Percentiles rank a stretch among this genome's conserved stretches.
Evolutionary conservation across 2,329 filamentous ascomycete species (phyloP).

Genomic region (Parasarocladium wereldwijsianum): DNA sequence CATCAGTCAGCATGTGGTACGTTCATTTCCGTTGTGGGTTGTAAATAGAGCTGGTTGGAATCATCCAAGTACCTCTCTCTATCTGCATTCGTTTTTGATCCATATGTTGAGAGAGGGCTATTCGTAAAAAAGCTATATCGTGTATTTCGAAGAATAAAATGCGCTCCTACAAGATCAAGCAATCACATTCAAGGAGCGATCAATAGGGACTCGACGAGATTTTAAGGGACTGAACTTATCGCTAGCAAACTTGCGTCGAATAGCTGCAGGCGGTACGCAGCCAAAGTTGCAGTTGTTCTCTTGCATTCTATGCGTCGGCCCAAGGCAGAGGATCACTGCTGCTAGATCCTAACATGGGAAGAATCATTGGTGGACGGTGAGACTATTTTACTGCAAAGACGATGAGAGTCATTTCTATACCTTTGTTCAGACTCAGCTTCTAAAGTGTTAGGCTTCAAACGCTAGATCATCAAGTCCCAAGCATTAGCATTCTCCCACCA

Average conservation of each 20-base stretch:
- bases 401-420: neutral
- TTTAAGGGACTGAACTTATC: neutral
- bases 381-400: neutral
- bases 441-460: neutral
- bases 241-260: neutral
- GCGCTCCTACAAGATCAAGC: neutral
- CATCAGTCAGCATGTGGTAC: too few relatives aligned
- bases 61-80: conserved; percentile 1
- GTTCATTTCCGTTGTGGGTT: too few relatives aligned
- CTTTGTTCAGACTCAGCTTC: neutral
- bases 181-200: conserved; percentile 1
- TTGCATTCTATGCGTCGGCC: neutral
- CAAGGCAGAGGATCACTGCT: neutral
- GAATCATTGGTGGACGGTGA: conserved; percentile 1
- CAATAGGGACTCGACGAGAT: neutral
- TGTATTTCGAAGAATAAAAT: conserved; percentile 1
- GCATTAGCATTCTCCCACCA: neutral
- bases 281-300: neutral
- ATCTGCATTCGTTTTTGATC: conserved; percentile 1
- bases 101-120: neutral
- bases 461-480: neutral
- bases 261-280: neutral
- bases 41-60: neutral
- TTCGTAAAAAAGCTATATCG: neutral
- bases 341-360: neutral